Conservation (phyloP, 1,284 basidiomycete species). For the Gomphus bonarii region DNA sequence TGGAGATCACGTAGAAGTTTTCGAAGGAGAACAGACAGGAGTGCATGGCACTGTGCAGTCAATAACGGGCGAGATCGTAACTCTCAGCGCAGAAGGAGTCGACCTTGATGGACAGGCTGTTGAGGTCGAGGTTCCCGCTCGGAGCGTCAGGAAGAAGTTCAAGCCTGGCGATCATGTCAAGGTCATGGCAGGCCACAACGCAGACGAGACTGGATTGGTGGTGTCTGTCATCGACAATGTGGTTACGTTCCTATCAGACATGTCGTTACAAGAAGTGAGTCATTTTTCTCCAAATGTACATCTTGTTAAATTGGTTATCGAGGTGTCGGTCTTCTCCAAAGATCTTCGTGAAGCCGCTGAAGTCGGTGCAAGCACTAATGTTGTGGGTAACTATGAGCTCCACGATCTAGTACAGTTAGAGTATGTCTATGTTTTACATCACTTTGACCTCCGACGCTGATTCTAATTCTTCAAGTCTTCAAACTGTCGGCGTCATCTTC, state of each 20-base stretch:
- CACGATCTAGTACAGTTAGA: slow-evolving; percentile 97
- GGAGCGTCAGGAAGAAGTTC: slow-evolving; percentile 90
- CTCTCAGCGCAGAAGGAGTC: slow-evolving; percentile 71
- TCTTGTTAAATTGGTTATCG: slow-evolving; percentile 5
- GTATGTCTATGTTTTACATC: slow-evolving; percentile 37
- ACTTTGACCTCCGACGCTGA: neutral
- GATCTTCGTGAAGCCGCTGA: slow-evolving; percentile 97
- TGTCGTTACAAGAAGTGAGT: slow-evolving; percentile 85
- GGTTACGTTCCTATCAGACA: slow-evolving; percentile 82
- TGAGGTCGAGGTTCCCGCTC: slow-evolving; percentile 83
- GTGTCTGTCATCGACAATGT: slow-evolving; percentile 88
- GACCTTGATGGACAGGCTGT: slow-evolving; percentile 80
- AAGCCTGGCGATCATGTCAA: slow-evolving; percentile 98
- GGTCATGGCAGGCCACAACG: slow-evolving; percentile 92
- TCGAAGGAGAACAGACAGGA: slow-evolving; percentile 93
- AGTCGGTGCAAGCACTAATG: slow-evolving; percentile 82
- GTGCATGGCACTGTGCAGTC: slow-evolving; percentile 88
- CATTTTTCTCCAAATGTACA: slow-evolving; percentile 10
- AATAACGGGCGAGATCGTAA: slow-evolving; percentile 81
- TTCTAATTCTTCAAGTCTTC: slow-evolving; percentile 39
- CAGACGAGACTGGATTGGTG: slow-evolving; percentile 93
- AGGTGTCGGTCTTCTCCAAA: slow-evolving; percentile 96
- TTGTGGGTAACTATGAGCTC: slow-evolving; percentile 88
- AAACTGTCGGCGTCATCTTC: slow-evolving; percentile 95
- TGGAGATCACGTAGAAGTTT: slow-evolving; percentile 95